These are phyloP conservation scores for Geotrichum candidum DNA, from an alignment of 1,139 yeast genomes.

Conservation along the genomic window DNA sequence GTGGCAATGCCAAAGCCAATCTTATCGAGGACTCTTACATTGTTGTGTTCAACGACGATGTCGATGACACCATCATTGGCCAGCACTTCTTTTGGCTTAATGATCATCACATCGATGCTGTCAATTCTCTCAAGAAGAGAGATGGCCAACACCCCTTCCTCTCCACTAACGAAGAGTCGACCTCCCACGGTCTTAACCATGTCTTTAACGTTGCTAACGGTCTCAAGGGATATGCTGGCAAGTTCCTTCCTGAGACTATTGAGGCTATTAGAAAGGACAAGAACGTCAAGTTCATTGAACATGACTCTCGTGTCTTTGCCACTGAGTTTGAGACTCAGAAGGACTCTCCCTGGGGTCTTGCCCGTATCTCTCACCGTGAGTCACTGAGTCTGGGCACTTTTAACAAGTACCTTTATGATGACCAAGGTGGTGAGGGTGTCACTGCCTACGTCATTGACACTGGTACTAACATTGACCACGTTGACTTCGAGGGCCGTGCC, in stretches of 20 bases:
- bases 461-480: slow-evolving; percentile 72
- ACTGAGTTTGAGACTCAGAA: slow-evolving; percentile 60
- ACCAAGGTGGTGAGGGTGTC: slow-evolving; percentile 81
- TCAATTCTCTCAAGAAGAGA: slow-evolving; percentile 15
- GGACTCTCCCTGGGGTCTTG: slow-evolving; percentile 95
- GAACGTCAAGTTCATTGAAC: slow-evolving; percentile 64
- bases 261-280: slow-evolving; percentile 40
- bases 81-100: slow-evolving; percentile 18
- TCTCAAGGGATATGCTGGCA: slow-evolving; percentile 48
- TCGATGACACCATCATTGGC: slow-evolving; percentile 12
- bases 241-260: slow-evolving; percentile 64
- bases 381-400: slow-evolving; percentile 49
- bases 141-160: slow-evolving; percentile 39
- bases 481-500: slow-evolving; percentile 86
- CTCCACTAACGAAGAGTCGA: slow-evolving; percentile 33
- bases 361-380: slow-evolving; percentile 85
- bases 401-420: slow-evolving; percentile 77
- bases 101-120: slow-evolving; percentile 10
- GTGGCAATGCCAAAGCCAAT: slow-evolving; percentile 14
- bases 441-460: slow-evolving; percentile 85
- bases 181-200: slow-evolving; percentile 52
- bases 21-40: slow-evolving; percentile 18
- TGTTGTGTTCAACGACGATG: slow-evolving; percentile 18
- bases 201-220: slow-evolving; percentile 51
- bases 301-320: slow-evolving; percentile 69